Base-by-base conservation (phyloP, 1,139 yeast species). In the Taphrina flavorubra region DNA sequence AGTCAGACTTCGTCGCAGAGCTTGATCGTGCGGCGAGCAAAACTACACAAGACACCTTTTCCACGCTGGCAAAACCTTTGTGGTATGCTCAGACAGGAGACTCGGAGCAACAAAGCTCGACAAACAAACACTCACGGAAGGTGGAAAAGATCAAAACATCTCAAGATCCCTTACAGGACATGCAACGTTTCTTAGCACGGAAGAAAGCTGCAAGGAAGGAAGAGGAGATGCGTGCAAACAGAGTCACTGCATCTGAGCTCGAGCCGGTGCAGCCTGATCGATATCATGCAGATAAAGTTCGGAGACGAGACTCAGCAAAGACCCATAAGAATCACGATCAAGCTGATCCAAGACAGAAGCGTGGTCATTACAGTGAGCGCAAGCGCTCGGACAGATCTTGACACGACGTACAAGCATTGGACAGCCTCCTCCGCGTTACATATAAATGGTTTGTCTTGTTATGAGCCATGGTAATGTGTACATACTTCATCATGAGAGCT, bases 131-230 rank as follows among this genome's bases (percentile, higher is more conserved):
- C 18, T 7, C n/a, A 34, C 18, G 53, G 20, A 49, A 20, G n/a
- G n/a, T 49, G n/a, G 53, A 56, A 49, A 56, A 16, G 14, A 13
- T 56, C 13, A 56, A 56, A 18, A 13, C 16, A 7, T 20, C 46
- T 13, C 51, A 13, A 20, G 62, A 58, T 44, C 62, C 62, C 1
- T 40, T 58, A 7, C 37, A 58, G 39, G 20, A 42, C 13, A 58
- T 58, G 62, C 18, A 58, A 44, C 42, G 13, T 2, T 44, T 44
- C 14, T 16, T 58, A 20, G 62, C 51, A 6, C 7, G 62, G 7
- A 58, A 58, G 31, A 58, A 44, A 34, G 53, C 53, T 31, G 51
- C 25, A 13, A 53, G 31, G 31, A 25, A 25, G 31, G 31, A 25
- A 25, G 31, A 25, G 31, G 31, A 25, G 31, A 25, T 25, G 31